These are phyloP conservation scores for Dendrobium huoshanense DNA, from an alignment of 106 monocot genomes.

Conservation along the genomic window DNA sequence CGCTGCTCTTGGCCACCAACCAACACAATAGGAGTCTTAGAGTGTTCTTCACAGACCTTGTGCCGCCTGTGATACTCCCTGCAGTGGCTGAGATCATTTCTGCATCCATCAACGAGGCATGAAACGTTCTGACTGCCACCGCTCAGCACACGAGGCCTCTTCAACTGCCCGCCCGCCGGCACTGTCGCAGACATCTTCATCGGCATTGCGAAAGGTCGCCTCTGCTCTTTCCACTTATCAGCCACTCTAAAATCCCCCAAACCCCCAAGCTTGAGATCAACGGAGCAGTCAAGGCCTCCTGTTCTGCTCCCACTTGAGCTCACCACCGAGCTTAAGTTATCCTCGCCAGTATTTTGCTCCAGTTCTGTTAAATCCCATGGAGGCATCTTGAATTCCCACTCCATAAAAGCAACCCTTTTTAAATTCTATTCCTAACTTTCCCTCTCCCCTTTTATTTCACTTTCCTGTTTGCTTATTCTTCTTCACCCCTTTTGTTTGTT, in stretches of 20 bases:
- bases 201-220: not conserved
- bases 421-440: not conserved
- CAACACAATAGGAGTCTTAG: constrained; percentile 29
- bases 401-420: constrained; percentile 35
- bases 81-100: constrained; percentile 43
- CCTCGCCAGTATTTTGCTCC: constrained; percentile 25
- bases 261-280: constrained; percentile 43
- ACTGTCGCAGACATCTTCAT: not conserved
- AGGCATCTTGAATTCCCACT: constrained; percentile 62
- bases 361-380: constrained; percentile 59
- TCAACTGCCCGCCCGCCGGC: constrained; percentile 17
- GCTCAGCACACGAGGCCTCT: constrained; percentile 19
- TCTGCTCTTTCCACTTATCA: constrained; percentile 30
- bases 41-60: constrained; percentile 44
- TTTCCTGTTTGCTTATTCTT: not conserved
- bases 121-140: constrained; percentile 17
- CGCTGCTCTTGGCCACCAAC: constrained; percentile 45
- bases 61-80: constrained; percentile 49
- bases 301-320: constrained; percentile 8
- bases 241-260: constrained; percentile 24
- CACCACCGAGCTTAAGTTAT: constrained; percentile 17
- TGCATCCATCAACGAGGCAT: constrained; percentile 51
- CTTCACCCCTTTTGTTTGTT: not conserved
- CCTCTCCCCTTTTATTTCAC: not conserved
- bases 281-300: constrained; percentile 24